A percentile compares a stretch with the other conserved stretches of the same genome.
Evolutionary conservation across 306 rosid genomes (phyloP).

Genomic region (Quillaja saponaria): DNA sequence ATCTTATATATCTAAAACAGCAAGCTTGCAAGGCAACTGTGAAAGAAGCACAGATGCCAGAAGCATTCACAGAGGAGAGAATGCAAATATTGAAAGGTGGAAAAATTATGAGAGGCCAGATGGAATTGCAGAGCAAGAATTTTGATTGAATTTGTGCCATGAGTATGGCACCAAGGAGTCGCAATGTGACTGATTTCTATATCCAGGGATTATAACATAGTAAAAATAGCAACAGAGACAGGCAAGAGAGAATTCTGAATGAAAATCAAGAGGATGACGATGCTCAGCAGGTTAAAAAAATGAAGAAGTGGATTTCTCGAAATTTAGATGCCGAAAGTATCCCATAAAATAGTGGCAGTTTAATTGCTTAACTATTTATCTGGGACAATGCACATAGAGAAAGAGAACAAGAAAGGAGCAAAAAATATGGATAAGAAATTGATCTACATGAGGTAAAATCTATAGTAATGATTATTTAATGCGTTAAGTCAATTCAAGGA

Average conservation of each 20-base stretch:
- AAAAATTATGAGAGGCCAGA: slow-evolving; percentile 68
- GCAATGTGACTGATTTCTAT: slow-evolving; percentile 57
- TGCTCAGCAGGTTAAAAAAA: slow-evolving; percentile 55
- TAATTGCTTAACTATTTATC: slow-evolving; percentile 53
- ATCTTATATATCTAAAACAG: slow-evolving; percentile 64
- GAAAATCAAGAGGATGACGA: slow-evolving; percentile 55
- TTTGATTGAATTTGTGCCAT: slow-evolving; percentile 60
- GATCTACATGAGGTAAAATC: slow-evolving; percentile 31
- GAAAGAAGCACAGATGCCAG: slow-evolving; percentile 71
- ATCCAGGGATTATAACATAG: slow-evolving; percentile 46
- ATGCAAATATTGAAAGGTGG: slow-evolving; percentile 70
- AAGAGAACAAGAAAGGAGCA: slow-evolving; percentile 34
- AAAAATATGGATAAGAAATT: slow-evolving; percentile 52
- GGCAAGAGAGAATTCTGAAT: slow-evolving; percentile 58
- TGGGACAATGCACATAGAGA: slow-evolving; percentile 45
- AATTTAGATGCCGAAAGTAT: slow-evolving; percentile 43
- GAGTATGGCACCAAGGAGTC: slow-evolving; percentile 60
- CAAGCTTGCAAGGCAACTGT: slow-evolving; percentile 77
- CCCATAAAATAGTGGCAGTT: slow-evolving; percentile 47
- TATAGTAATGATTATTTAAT: too few species aligned
- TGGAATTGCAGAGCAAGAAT: slow-evolving; percentile 70
- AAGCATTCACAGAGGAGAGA: slow-evolving; percentile 71
- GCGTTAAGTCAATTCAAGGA: too few species aligned
- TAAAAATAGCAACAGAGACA: slow-evolving; percentile 51
- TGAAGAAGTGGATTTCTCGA: slow-evolving; percentile 47